Evolutionary conservation across 2,329 filamentous ascomycete genomes (phyloP).

Genomic region (Colletotrichum sojae): DNA sequence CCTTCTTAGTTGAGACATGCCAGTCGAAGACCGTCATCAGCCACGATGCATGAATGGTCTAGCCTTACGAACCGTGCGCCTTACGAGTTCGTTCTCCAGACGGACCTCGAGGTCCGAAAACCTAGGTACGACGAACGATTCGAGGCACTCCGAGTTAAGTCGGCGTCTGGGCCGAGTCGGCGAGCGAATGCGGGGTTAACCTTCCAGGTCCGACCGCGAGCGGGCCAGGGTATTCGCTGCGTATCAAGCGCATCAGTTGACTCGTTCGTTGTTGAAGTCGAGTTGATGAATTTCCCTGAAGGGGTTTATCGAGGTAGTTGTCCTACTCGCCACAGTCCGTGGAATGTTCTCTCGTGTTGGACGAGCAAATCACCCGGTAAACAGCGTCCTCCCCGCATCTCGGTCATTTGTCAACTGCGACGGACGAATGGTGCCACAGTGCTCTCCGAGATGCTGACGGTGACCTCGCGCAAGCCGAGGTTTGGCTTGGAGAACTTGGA

Average conservation of each 20-base stretch:
- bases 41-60: slow-evolving; percentile 23
- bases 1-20: slow-evolving; percentile 35
- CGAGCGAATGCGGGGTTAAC: slow-evolving; percentile 19
- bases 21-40: slow-evolving; percentile 27
- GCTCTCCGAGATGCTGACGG: background rate
- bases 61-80: slow-evolving; percentile 32
- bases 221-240: background rate
- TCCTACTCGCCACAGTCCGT: slow-evolving; percentile 7
- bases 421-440: background rate
- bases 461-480: slow-evolving; percentile 2
- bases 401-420: slow-evolving; percentile 1
- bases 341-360: slow-evolving; percentile 21
- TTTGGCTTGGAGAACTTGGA: background rate
- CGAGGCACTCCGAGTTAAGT: slow-evolving; percentile 11
- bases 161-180: slow-evolving; percentile 24
- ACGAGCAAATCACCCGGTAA: background rate
- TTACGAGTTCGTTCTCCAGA: slow-evolving; percentile 24
- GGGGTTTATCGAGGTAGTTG: background rate
- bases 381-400: background rate
- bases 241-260: background rate
- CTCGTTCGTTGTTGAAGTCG: background rate
- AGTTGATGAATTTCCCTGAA: background rate
- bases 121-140: slow-evolving; percentile 3
- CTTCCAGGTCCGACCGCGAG: slow-evolving; percentile 20
- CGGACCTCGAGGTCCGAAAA: slow-evolving; percentile 14